phyloP scores from a whole-genome alignment of 139 green algal species.

The Eudorina sp. region DNA sequence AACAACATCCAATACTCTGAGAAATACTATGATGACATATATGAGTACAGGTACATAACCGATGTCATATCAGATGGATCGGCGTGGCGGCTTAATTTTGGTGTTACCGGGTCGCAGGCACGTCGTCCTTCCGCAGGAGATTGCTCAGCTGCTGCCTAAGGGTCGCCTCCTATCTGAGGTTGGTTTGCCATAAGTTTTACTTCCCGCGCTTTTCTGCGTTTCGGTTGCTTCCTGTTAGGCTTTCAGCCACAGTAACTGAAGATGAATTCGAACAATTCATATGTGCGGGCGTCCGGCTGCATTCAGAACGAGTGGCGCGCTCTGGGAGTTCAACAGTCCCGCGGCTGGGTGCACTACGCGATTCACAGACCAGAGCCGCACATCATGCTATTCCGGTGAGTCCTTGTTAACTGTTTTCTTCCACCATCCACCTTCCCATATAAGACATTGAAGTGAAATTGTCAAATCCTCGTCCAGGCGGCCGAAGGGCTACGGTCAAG shows the following conservation, averaged over 20 bases:
- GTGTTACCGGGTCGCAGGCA: constrained; percentile 77
- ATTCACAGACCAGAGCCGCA: constrained; percentile 96
- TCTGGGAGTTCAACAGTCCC: constrained; percentile 97
- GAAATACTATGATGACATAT: constrained; percentile 97
- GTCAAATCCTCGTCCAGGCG: too few relatives aligned
- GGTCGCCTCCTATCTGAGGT: constrained; percentile 94
- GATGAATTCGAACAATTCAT: too few relatives aligned
- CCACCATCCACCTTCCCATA: neutral
- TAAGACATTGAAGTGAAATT: too few relatives aligned
- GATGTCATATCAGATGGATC: too few relatives aligned
- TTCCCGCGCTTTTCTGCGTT: neutral
- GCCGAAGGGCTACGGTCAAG: constrained; percentile 71
- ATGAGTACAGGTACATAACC: constrained; percentile 50
- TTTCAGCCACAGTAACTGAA: too few relatives aligned
- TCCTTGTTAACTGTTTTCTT: neutral
- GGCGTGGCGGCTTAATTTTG: constrained; percentile 3
- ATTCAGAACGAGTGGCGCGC: constrained; percentile 93
- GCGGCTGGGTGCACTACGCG: constrained; percentile 97
- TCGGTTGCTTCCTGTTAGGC: neutral
- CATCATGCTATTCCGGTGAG: constrained; percentile 97
- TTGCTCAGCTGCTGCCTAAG: constrained; percentile 92
- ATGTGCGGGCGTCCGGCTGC: too few relatives aligned
- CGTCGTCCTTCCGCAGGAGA: constrained; percentile 94
- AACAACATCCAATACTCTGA: constrained; percentile 89
- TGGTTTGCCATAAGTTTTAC: constrained; percentile 28